Evolutionary conservation across 1,284 basidiomycete species (phyloP).

Genomic region (Rhodotorula sp.): DNA sequence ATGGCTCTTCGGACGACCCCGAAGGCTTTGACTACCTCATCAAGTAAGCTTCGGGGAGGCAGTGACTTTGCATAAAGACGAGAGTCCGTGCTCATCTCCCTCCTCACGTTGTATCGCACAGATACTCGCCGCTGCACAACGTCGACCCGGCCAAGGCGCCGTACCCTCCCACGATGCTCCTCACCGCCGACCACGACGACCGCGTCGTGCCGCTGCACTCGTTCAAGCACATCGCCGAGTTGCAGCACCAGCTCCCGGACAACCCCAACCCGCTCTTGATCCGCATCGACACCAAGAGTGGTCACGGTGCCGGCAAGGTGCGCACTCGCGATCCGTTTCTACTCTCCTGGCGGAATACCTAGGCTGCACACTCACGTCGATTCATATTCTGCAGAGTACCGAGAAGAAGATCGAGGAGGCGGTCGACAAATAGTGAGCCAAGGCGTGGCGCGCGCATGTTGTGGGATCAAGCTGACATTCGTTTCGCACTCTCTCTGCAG

Average conservation of each 20-base stretch:
- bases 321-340: background rate
- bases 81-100: background rate
- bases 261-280: conserved; percentile 66
- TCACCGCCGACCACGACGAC: conserved; percentile 80
- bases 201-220: conserved; percentile 72
- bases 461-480: background rate
- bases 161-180: conserved; percentile 65
- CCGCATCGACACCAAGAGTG: conserved; percentile 72
- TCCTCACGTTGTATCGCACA: background rate
- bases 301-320: conserved; percentile 66
- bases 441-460: too few relatives aligned
- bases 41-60: conserved; percentile 13
- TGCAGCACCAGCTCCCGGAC: conserved; percentile 63
- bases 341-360: background rate
- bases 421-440: conserved; percentile 61
- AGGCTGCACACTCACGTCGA: background rate
- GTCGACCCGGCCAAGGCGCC: conserved; percentile 55
- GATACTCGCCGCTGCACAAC: conserved; percentile 72
- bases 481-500: conserved; percentile 2
- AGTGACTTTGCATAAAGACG: too few relatives aligned
- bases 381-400: conserved; percentile 59
- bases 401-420: conserved; percentile 71
- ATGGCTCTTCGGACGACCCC: conserved; percentile 34
- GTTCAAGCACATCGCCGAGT: conserved; percentile 71
- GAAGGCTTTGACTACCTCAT: conserved; percentile 78